Evolutionary conservation across 768 basidiomycete genomes (phyloP).

Genomic region (Albatrellus ellisii): DNA sequence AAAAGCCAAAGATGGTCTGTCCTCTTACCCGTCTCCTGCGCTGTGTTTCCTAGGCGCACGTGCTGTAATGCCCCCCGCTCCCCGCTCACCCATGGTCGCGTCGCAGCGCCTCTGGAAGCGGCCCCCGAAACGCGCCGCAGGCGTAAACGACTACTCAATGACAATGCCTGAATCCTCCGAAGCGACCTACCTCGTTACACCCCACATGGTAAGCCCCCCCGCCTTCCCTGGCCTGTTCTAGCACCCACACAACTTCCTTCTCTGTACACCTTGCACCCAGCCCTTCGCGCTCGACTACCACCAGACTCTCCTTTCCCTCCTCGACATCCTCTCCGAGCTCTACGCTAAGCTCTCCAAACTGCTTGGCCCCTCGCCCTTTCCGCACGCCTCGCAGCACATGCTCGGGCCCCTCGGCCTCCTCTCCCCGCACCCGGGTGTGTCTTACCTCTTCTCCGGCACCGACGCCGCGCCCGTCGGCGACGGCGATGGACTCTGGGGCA

Average conservation of each 20-base stretch:
- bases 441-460: slow-evolving; percentile 54
- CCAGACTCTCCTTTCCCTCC: slow-evolving; percentile 75
- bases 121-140: slow-evolving; percentile 36
- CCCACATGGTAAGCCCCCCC: slow-evolving; percentile 51
- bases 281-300: slow-evolving; percentile 87
- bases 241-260: slow-evolving; percentile 4
- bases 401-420: no score
- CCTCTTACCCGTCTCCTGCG: background rate
- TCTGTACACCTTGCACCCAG: slow-evolving; percentile 24
- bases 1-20: slow-evolving; percentile 64
- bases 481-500: slow-evolving; percentile 57
- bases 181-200: slow-evolving; percentile 55
- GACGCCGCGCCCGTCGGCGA: slow-evolving; percentile 24
- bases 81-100: slow-evolving; percentile 7
- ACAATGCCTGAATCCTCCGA: slow-evolving; percentile 51
- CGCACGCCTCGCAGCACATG: slow-evolving; percentile 59
- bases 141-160: slow-evolving; percentile 46
- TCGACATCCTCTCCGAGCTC: slow-evolving; percentile 81
- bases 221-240: background rate
- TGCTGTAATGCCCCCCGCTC: background rate
- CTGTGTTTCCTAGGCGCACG: background rate
- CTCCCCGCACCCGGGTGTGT: slow-evolving; percentile 71
- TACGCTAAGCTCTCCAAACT: slow-evolving; percentile 80
- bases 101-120: slow-evolving; percentile 46
- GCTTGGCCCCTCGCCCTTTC: slow-evolving; percentile 71